Evolutionary conservation across 768 basidiomycete genomes (phyloP).

Genomic region (Mycena indigotica): DNA sequence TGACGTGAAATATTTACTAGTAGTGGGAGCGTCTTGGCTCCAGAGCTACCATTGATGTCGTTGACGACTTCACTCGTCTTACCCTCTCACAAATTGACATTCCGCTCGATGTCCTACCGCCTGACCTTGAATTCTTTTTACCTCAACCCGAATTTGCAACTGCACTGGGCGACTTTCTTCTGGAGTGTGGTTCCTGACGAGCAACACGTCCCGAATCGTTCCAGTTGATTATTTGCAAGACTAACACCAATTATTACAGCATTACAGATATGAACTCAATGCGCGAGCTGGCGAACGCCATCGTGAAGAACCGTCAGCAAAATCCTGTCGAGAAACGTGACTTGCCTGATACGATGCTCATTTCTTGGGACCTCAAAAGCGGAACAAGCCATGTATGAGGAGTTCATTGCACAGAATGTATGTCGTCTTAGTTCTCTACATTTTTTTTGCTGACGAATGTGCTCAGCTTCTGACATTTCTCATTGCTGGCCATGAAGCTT

Average conservation of each 20-base stretch:
- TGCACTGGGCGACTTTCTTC: conserved; percentile 45
- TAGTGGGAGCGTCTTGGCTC: conserved; percentile 46
- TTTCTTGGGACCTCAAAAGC: conserved; percentile 46
- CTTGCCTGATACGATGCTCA: conserved; percentile 47
- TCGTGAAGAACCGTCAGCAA: conserved; percentile 39
- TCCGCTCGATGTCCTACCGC: conserved; percentile 49
- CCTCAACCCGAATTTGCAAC: conserved; percentile 38
- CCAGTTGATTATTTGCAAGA: conserved; percentile 25
- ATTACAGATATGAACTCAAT: conserved; percentile 22
- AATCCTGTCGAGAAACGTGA: conserved; percentile 45
- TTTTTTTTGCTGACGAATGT: too few relatives aligned
- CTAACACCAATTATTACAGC: neutral
- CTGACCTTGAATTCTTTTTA: conserved; percentile 55
- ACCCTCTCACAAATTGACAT: conserved; percentile 49
- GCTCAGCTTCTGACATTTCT: conserved; percentile 48
- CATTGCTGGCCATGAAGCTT: conserved; percentile 37
- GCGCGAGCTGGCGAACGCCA: conserved; percentile 43
- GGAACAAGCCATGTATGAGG: conserved; percentile 40
- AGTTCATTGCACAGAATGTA: conserved; percentile 46
- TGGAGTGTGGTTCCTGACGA: too few relatives aligned
- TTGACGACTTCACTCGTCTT: conserved; percentile 49
- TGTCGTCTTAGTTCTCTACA: too few relatives aligned
- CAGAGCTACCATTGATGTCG: conserved; percentile 39
- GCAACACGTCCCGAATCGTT: conserved; percentile 36
- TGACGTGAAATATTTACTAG: too few relatives aligned